phyloP scores from a whole-genome alignment of 306 rosid genomes.

The Dryas drummondii region DNA sequence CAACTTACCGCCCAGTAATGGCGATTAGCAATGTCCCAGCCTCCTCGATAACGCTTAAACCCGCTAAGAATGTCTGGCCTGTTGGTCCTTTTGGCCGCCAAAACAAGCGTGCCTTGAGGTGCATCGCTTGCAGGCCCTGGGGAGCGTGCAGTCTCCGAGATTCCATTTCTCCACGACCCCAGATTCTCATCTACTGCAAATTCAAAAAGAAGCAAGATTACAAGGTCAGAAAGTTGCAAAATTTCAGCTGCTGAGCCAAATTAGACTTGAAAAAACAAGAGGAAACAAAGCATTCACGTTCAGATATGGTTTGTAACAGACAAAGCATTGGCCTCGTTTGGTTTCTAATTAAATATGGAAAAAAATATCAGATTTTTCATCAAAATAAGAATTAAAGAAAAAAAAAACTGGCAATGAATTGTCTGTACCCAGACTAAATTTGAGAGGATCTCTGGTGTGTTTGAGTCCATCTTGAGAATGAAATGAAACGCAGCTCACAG shows the following conservation, averaged over 20 bases:
- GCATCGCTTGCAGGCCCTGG: conserved; percentile 57
- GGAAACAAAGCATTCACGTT: conserved; percentile 1
- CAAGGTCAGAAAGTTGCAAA: background rate
- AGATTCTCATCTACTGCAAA: conserved; percentile 59
- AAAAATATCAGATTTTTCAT: conserved; percentile 9
- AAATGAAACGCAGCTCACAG: conserved; percentile 56
- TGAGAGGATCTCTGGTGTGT: conserved; percentile 23
- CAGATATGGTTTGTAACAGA: conserved; percentile 1
- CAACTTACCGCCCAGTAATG: conserved; percentile 97
- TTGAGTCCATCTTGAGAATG: conserved; percentile 33
- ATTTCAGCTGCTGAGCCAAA: conserved; percentile 14
- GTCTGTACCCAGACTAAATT: conserved; percentile 50
- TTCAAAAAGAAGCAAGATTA: background rate
- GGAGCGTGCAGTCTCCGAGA: conserved; percentile 50
- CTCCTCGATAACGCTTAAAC: conserved; percentile 63
- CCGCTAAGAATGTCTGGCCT: conserved; percentile 79
- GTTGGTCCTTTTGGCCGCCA: conserved; percentile 80
- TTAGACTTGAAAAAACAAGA: background rate
- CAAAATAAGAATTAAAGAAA: background rate
- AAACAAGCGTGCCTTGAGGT: conserved; percentile 50
- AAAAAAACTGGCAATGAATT: conserved; percentile 12
- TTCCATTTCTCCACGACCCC: conserved; percentile 73
- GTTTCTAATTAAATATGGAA: conserved; percentile 13
- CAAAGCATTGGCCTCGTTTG: conserved; percentile 10
- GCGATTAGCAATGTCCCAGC: conserved; percentile 79